Evolutionary conservation across 2,329 filamentous ascomycete species (phyloP), one percentile per base, ranked within the genome.

Genomic region (Diaporthe ilicicola): DNA sequence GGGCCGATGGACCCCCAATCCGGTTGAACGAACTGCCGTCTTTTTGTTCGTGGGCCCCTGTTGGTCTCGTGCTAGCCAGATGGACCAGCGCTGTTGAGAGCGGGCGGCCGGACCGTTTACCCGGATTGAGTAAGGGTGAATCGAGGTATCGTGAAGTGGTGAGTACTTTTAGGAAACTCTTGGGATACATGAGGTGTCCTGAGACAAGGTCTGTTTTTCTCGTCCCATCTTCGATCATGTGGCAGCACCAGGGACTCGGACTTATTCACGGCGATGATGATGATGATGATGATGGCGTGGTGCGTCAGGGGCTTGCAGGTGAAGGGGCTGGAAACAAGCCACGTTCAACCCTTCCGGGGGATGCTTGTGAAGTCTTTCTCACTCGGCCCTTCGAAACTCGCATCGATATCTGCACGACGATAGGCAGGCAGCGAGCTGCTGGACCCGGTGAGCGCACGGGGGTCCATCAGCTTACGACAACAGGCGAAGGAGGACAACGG

Each of bases 161-260:
- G 27, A 48, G 59, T 62, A 62, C 59, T 19, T 48, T 9, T 29
- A 44, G 24, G 27, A 44, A 27, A 39, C 39, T 62, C 19, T 3
- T 62, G 42, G 22, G 59, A 62, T 34, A 62, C 59, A 62, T 34
- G 42, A 22, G 10, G 27, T 48, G 27, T 17, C 42, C 46, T 34
- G 59, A 62, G 59, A 62, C 59, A 62, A 34, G 13, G 59, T 34
- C 59, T n/a, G n/a, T n/a, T 62, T 29, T 62, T 62, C 59, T 62
- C 59, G 13, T 37, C 59, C 29, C 59, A 62, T 48, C 37, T 29
- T 46, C 59, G 42, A 48, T 46, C 46, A 48, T 62, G 59, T 48
- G 42, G 59, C 59, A 62, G 59, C 42, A 48, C 13, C 48, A 44
- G 34, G 37, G 19, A 24, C 27, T 24, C 42, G 59, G 59, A 24